These are phyloP conservation scores for Phoma sp. DNA, from an alignment of 2,329 filamentous ascomycete genomes.

Conservation along the genomic window DNA sequence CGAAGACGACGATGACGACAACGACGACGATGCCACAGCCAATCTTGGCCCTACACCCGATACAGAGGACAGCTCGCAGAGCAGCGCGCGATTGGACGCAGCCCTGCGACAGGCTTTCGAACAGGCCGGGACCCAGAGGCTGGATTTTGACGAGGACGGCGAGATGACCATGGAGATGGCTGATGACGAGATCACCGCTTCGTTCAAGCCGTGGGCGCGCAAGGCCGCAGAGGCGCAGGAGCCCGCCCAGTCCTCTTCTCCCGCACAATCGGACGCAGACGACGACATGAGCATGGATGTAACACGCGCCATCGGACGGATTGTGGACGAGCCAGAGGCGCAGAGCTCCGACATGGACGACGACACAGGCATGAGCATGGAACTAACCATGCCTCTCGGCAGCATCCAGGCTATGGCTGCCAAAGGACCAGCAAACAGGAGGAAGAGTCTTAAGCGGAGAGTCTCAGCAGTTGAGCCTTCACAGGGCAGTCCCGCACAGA, in stretches of 20 bases:
- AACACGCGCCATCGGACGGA: conserved; percentile 80
- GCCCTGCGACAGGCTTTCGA: conserved; percentile 76
- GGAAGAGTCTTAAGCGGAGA: conserved; percentile 52
- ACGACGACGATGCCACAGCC: conserved; percentile 71
- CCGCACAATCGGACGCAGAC: conserved; percentile 52
- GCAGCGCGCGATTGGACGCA: conserved; percentile 76
- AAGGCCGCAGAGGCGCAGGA: conserved; percentile 53
- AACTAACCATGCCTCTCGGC: conserved; percentile 62
- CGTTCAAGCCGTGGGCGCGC: conserved; percentile 74
- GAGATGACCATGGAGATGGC: conserved; percentile 60
- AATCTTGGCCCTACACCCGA: conserved; percentile 60
- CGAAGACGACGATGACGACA: conserved; percentile 71
- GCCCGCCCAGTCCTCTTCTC: conserved; percentile 57
- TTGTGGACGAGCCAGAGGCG: conserved; percentile 61
- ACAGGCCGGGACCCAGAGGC: conserved; percentile 74
- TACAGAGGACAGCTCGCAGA: conserved; percentile 64
- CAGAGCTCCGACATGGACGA: conserved; percentile 50
- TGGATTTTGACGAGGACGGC: conserved; percentile 63
- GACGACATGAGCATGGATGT: conserved; percentile 93
- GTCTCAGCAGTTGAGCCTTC: conserved; percentile 49
- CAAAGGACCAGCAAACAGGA: conserved; percentile 35
- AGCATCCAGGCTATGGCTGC: conserved; percentile 50
- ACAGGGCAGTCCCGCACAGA: conserved; percentile 44
- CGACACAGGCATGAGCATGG: conserved; percentile 57
- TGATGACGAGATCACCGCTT: conserved; percentile 74